Conservation (phyloP, 2,329 filamentous ascomycete genomes). For the Proliferodiscus dingleyae region DNA sequence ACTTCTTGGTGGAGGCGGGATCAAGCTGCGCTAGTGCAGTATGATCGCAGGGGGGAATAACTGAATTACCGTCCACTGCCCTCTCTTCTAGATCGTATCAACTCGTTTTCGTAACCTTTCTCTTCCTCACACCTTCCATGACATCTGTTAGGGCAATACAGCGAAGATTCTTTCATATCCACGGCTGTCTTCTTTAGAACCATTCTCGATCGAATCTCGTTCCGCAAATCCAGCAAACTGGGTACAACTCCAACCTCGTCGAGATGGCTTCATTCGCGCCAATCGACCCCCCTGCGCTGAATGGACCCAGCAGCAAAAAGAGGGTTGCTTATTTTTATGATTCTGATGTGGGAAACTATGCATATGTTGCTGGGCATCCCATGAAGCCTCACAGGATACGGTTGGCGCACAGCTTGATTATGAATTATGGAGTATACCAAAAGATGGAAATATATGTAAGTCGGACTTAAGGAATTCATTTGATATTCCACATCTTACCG, state of each 20-base stretch:
- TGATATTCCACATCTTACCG: no score
- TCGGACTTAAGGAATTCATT: conserved; percentile 15
- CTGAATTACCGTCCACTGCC: no score
- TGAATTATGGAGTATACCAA: conserved; percentile 93
- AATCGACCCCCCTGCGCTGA: conserved; percentile 46
- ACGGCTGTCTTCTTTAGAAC: no score
- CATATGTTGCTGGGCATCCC: conserved; percentile 91
- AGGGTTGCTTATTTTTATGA: conserved; percentile 98
- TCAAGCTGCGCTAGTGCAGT: neutral
- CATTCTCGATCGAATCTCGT: no score
- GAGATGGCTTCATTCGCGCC: conserved; percentile 41
- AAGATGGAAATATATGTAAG: conserved; percentile 95
- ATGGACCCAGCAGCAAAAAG: conserved; percentile 56
- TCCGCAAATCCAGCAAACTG: neutral
- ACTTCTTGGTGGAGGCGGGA: neutral
- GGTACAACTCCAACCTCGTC: conserved; percentile 6
- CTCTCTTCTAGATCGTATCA: no score
- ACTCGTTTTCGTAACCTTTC: no score
- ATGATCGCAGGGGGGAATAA: no score
- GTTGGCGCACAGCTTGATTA: conserved; percentile 89
- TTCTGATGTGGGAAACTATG: conserved; percentile 96
- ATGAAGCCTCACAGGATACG: conserved; percentile 99
- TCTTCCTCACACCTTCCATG: no score
- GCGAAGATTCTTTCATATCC: no score
- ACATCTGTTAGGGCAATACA: no score